These are phyloP conservation scores for Lentinus polychrous DNA, from an alignment of 1,284 basidiomycete species.

Conservation along the genomic window DNA sequence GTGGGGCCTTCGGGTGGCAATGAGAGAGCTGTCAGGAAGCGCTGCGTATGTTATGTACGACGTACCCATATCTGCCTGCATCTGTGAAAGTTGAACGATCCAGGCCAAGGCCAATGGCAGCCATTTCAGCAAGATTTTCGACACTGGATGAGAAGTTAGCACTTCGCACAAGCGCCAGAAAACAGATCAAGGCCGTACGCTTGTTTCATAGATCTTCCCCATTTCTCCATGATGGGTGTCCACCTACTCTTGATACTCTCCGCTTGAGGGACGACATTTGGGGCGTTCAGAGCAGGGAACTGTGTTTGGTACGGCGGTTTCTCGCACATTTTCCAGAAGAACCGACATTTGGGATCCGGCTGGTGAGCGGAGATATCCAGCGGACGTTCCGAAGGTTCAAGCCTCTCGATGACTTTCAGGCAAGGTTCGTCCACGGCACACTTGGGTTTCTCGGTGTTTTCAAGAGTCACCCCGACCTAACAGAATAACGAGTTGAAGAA, in stretches of 20 bases:
- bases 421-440: slow-evolving; percentile 76
- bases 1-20: slow-evolving; percentile 54
- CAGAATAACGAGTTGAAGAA: not conserved
- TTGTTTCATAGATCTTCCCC: slow-evolving; percentile 81
- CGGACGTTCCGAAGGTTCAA: slow-evolving; percentile 74
- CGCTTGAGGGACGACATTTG: slow-evolving; percentile 72
- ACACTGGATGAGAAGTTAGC: slow-evolving; percentile 43
- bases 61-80: slow-evolving; percentile 78
- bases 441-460: slow-evolving; percentile 90
- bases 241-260: slow-evolving; percentile 51
- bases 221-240: slow-evolving; percentile 68
- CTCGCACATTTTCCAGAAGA: slow-evolving; percentile 85
- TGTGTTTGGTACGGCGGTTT: slow-evolving; percentile 71
- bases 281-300: slow-evolving; percentile 69
- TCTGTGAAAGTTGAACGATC: slow-evolving; percentile 60
- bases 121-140: slow-evolving; percentile 76
- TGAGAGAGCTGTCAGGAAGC: slow-evolving; percentile 2
- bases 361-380: slow-evolving; percentile 72
- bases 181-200: slow-evolving; percentile 48
- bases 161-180: not conserved
- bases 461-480: slow-evolving; percentile 75
- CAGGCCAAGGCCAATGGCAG: slow-evolving; percentile 73
- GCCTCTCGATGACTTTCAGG: slow-evolving; percentile 58
- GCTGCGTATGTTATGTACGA: slow-evolving; percentile 1
- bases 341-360: slow-evolving; percentile 89